These are phyloP conservation scores for Dichotomocladium elegans DNA, from an alignment of 371 early-diverging fungal species.

Conservation along the genomic window DNA sequence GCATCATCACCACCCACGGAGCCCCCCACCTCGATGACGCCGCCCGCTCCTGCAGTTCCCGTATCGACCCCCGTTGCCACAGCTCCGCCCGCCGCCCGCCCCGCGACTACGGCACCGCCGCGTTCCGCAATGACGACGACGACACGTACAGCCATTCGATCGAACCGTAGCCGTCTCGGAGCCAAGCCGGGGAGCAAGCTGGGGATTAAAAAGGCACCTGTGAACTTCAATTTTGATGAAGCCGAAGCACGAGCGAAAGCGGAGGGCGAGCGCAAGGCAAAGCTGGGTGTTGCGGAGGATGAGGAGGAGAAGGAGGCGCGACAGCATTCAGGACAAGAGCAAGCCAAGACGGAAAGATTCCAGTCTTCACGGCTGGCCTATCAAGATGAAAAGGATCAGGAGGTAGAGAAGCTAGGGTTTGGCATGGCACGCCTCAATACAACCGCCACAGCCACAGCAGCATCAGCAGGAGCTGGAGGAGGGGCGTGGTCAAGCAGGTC, in stretches of 20 bases:
- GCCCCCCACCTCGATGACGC: conserved; percentile 7
- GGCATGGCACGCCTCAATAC: conserved; percentile 64
- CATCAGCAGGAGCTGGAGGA: conserved; percentile 11
- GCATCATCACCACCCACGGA: conserved; percentile 5
- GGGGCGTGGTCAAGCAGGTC: background rate
- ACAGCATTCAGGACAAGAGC: background rate
- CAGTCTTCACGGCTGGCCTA: conserved; percentile 21
- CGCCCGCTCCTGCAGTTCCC: background rate
- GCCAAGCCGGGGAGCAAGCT: conserved; percentile 71
- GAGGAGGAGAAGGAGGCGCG: conserved; percentile 44
- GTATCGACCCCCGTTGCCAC: background rate
- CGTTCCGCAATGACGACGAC: conserved; percentile 5
- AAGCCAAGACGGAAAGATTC: background rate
- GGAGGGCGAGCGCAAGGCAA: conserved; percentile 74
- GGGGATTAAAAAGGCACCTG: conserved; percentile 75
- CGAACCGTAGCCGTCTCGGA: conserved; percentile 34
- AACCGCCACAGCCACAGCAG: conserved; percentile 5
- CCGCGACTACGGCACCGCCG: conserved; percentile 5
- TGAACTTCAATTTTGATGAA: conserved; percentile 86
- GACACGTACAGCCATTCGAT: conserved; percentile 21
- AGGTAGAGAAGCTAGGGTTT: conserved; percentile 75
- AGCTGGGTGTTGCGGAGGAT: conserved; percentile 66
- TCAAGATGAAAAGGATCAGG: conserved; percentile 46
- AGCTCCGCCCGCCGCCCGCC: conserved; percentile 18
- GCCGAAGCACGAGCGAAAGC: conserved; percentile 88